Conservation (phyloP, 148 eudicot genomes). For the Cornus controversa region DNA sequence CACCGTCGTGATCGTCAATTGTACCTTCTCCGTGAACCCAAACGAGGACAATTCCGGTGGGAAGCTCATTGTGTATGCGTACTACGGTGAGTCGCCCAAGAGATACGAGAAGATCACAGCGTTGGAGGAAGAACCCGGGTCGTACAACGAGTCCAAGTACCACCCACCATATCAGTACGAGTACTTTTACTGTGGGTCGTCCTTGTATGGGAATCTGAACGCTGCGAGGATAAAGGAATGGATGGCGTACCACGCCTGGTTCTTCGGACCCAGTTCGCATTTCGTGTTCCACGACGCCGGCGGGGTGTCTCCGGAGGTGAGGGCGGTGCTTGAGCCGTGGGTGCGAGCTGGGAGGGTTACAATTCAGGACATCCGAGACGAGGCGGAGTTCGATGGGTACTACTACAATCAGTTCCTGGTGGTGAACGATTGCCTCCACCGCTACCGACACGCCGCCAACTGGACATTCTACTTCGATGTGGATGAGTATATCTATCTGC, state of each 20-base stretch:
- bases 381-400: slow-evolving; percentile 54
- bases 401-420: slow-evolving; percentile 62
- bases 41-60: slow-evolving; percentile 43
- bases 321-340: slow-evolving; percentile 59
- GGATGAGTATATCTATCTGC: slow-evolving; percentile 57
- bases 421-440: slow-evolving; percentile 61
- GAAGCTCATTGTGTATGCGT: slow-evolving; percentile 37
- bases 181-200: slow-evolving; percentile 62
- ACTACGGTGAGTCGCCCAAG: slow-evolving; percentile 41
- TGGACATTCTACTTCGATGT: slow-evolving; percentile 64
- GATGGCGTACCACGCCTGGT: slow-evolving; percentile 59
- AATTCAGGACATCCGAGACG: slow-evolving; percentile 51
- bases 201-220: slow-evolving; percentile 47
- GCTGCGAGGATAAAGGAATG: slow-evolving; percentile 53
- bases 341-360: slow-evolving; percentile 45
- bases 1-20: slow-evolving; percentile 60
- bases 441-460: slow-evolving; percentile 42
- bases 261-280: slow-evolving; percentile 50
- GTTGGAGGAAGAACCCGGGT: slow-evolving; percentile 36
- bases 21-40: slow-evolving; percentile 36
- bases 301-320: slow-evolving; percentile 43
- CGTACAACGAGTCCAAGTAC: slow-evolving; percentile 28
- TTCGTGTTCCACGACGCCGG: slow-evolving; percentile 67
- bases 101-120: slow-evolving; percentile 43
- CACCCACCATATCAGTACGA: slow-evolving; percentile 29